A percentile compares a stretch with the other conserved stretches of the same genome.
Evolutionary conservation across 2,329 filamentous ascomycete genomes (phyloP).

Genomic region (Hypoxylon sp.): DNA sequence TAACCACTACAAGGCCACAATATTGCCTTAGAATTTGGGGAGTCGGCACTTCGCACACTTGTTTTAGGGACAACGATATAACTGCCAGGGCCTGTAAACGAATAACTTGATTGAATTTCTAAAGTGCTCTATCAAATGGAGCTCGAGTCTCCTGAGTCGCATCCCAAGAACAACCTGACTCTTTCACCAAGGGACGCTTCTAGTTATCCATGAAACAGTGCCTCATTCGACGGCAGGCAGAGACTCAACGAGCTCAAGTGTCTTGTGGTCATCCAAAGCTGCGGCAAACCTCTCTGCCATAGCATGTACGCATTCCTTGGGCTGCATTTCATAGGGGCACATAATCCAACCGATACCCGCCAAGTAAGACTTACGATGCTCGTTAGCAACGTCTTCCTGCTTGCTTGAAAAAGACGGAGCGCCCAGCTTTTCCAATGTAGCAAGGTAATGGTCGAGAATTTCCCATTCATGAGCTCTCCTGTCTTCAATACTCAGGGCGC

Average conservation of each 20-base stretch:
- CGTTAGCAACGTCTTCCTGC: conserved; percentile 50
- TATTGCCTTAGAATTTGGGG: not conserved
- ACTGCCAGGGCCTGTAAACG: not conserved
- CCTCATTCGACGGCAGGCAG: conserved; percentile 39
- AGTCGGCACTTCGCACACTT: not conserved
- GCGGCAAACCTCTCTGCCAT: conserved; percentile 54
- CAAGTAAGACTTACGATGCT: conserved; percentile 55
- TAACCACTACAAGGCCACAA: not conserved
- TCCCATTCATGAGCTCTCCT: conserved; percentile 54
- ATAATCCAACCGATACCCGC: conserved; percentile 56
- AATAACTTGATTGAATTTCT: not conserved
- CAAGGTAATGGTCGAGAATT: conserved; percentile 56
- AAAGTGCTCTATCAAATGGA: not conserved
- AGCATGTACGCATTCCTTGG: conserved; percentile 52
- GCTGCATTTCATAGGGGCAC: conserved; percentile 56
- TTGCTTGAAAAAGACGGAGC: conserved; percentile 47
- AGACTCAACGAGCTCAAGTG: conserved; percentile 53
- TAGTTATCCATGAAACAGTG: not conserved
- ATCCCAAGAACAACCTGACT: not conserved
- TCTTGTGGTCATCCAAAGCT: conserved; percentile 56
- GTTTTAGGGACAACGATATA: not conserved
- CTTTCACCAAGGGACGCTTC: not conserved
- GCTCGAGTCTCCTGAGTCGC: not conserved
- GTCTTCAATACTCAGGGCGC: conserved; percentile 54
- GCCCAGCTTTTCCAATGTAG: conserved; percentile 47